phyloP scores from a whole-genome alignment of 1,284 basidiomycete species.

The Exsudoporus floridanus region DNA sequence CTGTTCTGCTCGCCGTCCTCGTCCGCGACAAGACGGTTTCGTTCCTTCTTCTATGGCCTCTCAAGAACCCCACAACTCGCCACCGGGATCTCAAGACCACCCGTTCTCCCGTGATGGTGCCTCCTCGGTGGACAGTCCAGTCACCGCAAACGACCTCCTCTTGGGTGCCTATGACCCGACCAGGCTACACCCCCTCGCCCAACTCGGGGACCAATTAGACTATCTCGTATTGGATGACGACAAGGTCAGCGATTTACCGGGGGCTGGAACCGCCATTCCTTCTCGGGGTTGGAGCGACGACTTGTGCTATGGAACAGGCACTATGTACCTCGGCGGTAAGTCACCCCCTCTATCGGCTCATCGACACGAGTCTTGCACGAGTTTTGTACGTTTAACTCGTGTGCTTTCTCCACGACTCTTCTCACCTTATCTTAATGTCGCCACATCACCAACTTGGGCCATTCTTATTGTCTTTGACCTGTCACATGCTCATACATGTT shows the following conservation, averaged over 20 bases:
- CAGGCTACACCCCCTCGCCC: constrained; percentile 87
- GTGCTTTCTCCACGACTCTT: constrained; percentile 37
- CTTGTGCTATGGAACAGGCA: constrained; percentile 98
- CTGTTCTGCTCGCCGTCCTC: constrained; percentile 16
- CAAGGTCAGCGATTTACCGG: constrained; percentile 84
- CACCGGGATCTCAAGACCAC: constrained; percentile 41
- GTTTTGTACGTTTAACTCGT: constrained; percentile 51
- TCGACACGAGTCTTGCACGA: constrained; percentile 49
- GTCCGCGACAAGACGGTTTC: constrained; percentile 15
- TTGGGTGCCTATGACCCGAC: constrained; percentile 84
- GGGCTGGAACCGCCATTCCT: constrained; percentile 83
- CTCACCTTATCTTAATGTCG: constrained; percentile 66
- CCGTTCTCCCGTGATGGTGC: constrained; percentile 50
- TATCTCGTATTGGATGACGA: constrained; percentile 93
- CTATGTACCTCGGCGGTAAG: constrained; percentile 96
- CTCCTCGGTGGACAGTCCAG: constrained; percentile 49
- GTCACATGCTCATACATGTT: constrained; percentile 69
- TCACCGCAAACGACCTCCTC: constrained; percentile 83
- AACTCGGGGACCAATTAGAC: constrained; percentile 85
- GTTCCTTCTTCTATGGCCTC: constrained; percentile 31
- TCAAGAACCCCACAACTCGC: constrained; percentile 20
- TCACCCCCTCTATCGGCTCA: constrained; percentile 53
- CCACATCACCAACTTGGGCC: constrained; percentile 50
- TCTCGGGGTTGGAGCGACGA: constrained; percentile 99
- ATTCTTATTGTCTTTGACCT: constrained; percentile 69